Evolutionary conservation across 78 protist species (phyloP).

Genomic region (Dictyostelium citrinum): DNA sequence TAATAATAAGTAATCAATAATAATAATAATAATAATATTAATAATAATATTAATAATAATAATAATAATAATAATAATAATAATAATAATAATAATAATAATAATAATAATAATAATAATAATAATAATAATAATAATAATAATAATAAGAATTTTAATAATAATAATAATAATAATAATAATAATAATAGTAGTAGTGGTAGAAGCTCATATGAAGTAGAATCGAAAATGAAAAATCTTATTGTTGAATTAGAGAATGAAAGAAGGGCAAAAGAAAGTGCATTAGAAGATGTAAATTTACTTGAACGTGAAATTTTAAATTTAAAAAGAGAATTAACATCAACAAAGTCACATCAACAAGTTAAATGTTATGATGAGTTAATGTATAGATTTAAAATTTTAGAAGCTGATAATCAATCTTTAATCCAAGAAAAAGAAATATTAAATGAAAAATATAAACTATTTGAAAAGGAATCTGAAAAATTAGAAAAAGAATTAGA

Average conservation of each 20-base stretch:
- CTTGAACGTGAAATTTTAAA: neutral
- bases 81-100: neutral
- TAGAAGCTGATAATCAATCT: constrained; percentile 32
- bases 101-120: neutral
- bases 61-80: neutral
- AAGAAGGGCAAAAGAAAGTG: neutral
- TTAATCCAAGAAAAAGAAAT: constrained; percentile 32
- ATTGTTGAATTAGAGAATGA: constrained; percentile 41
- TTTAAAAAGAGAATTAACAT: neutral
- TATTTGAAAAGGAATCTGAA: constrained; percentile 47
- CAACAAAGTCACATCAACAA: neutral
- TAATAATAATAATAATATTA: neutral
- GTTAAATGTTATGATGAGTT: neutral
- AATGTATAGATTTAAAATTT: neutral
- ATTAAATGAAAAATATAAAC: constrained; percentile 7
- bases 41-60: neutral
- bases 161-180: neutral
- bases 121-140: neutral
- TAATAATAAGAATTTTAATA: neutral
- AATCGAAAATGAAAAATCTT: neutral
- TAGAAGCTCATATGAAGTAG: neutral
- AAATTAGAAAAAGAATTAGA: constrained; percentile 58
- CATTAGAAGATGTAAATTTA: neutral
- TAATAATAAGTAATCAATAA: neutral
- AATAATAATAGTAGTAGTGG: neutral